These are phyloP conservation scores for Boletus holoroseus DNA, from an alignment of 1,284 basidiomycete genomes.

Conservation along the genomic window DNA sequence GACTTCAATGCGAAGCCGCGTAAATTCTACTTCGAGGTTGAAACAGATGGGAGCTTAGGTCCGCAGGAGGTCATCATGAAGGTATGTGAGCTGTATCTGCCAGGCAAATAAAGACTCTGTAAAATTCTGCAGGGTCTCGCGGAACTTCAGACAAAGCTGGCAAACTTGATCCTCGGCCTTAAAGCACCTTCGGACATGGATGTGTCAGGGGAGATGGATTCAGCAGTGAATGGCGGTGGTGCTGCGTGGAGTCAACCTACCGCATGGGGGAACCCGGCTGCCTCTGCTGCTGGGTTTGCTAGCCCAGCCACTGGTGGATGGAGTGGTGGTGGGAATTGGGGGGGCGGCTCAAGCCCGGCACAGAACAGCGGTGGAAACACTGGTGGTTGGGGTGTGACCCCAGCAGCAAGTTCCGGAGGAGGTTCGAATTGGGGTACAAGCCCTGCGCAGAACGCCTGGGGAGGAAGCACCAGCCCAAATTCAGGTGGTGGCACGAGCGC, in stretches of 20 bases:
- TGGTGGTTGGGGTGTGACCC: constrained; percentile 24
- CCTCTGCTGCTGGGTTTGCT: constrained; percentile 33
- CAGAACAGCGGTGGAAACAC: constrained; percentile 26
- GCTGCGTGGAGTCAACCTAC: constrained; percentile 24
- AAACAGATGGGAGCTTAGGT: constrained; percentile 83
- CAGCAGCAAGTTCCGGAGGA: constrained; percentile 26
- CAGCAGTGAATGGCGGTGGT: constrained; percentile 32
- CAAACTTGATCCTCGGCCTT: constrained; percentile 70
- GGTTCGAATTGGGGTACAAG: constrained; percentile 35
- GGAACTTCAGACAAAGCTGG: constrained; percentile 78
- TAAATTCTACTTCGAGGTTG: constrained; percentile 89
- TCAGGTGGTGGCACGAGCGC: constrained; percentile 22
- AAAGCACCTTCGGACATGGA: constrained; percentile 61
- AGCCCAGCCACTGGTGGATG: constrained; percentile 36
- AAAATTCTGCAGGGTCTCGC: constrained; percentile 57
- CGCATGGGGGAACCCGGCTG: constrained; percentile 19
- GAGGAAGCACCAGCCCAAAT: constrained; percentile 33
- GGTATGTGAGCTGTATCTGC: constrained; percentile 37
- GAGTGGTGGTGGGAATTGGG: constrained; percentile 30
- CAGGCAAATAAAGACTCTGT: background rate
- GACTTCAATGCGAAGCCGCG: constrained; percentile 83
- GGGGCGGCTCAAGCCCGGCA: constrained; percentile 29
- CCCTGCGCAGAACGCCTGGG: constrained; percentile 33
- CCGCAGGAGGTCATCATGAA: constrained; percentile 87
- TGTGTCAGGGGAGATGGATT: constrained; percentile 34